Percentiles rank a stretch among this genome's conserved stretches.
Conservation (phyloP, 495 filamentous ascomycete species). For the Usnea hakonensis region DNA sequence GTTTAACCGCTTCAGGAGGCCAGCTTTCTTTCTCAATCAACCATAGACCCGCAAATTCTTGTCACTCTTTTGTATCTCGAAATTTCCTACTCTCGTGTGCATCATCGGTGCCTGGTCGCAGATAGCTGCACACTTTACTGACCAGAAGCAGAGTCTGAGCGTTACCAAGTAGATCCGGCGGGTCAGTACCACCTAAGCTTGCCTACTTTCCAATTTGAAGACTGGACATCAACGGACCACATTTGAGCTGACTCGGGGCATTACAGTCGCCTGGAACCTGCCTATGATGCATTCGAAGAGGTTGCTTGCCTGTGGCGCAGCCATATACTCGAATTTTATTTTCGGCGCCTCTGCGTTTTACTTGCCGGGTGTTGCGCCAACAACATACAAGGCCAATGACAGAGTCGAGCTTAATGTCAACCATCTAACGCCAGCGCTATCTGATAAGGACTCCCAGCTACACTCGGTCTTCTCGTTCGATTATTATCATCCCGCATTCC, state of each 20-base stretch:
- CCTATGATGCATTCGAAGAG: conserved; percentile 5
- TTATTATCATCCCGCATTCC: conserved; percentile 83
- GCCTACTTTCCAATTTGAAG: neutral
- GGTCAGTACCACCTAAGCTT: neutral
- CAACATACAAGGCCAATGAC: conserved; percentile 69
- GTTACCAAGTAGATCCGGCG: neutral
- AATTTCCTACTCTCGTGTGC: neutral
- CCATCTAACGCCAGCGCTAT: conserved; percentile 76
- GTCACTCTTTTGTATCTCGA: neutral
- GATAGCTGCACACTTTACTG: neutral
- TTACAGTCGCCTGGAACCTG: neutral
- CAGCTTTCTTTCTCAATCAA: neutral
- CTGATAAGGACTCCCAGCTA: conserved; percentile 62
- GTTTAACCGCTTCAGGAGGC: neutral
- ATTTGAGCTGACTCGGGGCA: neutral
- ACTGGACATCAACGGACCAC: no score
- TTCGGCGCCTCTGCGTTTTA: conserved; percentile 74
- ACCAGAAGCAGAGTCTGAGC: neutral
- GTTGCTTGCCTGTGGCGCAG: neutral
- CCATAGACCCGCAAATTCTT: neutral
- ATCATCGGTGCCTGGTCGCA: neutral
- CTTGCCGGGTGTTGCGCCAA: conserved; percentile 92
- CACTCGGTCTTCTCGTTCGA: conserved; percentile 90
- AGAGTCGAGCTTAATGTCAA: conserved; percentile 88
- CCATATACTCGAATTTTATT: conserved; percentile 24